Evolutionary conservation across 2,329 filamentous ascomycete genomes (phyloP).

Genomic region (Talaromyces atroroseus): DNA sequence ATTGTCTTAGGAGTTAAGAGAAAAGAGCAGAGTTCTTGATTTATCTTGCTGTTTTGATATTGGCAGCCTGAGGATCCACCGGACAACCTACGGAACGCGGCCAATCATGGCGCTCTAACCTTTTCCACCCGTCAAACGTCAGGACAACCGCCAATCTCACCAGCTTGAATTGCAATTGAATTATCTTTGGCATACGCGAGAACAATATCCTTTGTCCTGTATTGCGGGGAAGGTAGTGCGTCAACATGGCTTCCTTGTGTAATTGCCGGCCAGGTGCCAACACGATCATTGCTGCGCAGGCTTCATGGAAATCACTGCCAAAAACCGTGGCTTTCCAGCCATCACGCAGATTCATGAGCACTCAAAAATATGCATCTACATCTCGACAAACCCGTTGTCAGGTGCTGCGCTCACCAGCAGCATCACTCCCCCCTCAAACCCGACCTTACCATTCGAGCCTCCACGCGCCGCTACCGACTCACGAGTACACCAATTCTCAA

Average conservation of each 20-base stretch:
- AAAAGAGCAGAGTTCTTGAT: no score
- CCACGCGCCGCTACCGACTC: conserved; percentile 50
- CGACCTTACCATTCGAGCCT: conserved; percentile 67
- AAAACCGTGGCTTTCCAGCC: background rate
- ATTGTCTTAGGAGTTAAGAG: background rate
- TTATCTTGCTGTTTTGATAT: background rate
- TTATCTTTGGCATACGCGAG: background rate
- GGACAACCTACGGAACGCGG: background rate
- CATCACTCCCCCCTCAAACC: background rate
- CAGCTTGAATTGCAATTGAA: background rate
- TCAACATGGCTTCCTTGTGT: conserved; percentile 2
- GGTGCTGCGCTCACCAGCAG: background rate
- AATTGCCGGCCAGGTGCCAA: conserved; percentile 1
- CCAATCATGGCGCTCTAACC: background rate
- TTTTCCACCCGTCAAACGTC: background rate
- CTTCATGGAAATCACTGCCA: background rate
- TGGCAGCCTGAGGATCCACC: background rate
- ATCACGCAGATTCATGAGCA: background rate
- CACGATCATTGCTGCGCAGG: conserved; percentile 1
- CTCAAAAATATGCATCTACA: background rate
- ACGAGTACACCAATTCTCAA: conserved; percentile 63
- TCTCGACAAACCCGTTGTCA: background rate
- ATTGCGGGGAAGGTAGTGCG: background rate
- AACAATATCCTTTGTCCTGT: background rate
- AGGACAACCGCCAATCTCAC: background rate